Percentiles rank a stretch among this genome's conserved stretches.
phyloP scores from a whole-genome alignment of 1,139 yeast genomes.

The Geotrichum cucujoidarum region DNA sequence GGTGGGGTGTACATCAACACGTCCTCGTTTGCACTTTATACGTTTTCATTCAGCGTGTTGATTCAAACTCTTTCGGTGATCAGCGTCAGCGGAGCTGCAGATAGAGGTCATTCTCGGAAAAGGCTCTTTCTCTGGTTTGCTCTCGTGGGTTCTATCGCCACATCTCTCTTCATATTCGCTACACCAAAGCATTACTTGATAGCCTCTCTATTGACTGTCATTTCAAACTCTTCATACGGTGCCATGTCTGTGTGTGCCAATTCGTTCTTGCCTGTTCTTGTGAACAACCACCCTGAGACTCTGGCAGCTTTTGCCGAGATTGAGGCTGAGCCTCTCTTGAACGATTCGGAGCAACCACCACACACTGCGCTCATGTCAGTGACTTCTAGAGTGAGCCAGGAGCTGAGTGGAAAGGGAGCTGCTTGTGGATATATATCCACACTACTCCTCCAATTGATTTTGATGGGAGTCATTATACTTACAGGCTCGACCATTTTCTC shows the following conservation, averaged over 20 bases:
- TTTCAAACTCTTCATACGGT: constrained; percentile 62
- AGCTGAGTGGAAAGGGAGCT: constrained; percentile 60
- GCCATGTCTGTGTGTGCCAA: constrained; percentile 71
- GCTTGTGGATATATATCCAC: constrained; percentile 67
- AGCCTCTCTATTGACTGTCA: constrained; percentile 52
- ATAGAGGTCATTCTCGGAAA: constrained; percentile 52
- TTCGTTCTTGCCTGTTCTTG: constrained; percentile 58
- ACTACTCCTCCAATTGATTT: constrained; percentile 51
- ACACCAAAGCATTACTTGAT: constrained; percentile 46
- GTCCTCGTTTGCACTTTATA: constrained; percentile 62
- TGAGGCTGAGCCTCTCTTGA: background rate
- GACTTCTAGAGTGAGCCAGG: constrained; percentile 33
- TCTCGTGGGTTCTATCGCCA: constrained; percentile 48
- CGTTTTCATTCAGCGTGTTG: constrained; percentile 59
- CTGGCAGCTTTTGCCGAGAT: constrained; percentile 3
- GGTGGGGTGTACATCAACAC: constrained; percentile 53
- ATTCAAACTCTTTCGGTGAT: constrained; percentile 61
- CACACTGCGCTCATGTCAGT: constrained; percentile 13
- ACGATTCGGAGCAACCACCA: background rate
- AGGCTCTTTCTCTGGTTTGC: constrained; percentile 51
- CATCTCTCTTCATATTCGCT: constrained; percentile 45
- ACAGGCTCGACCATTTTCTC: constrained; percentile 43
- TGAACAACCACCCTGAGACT: constrained; percentile 35
- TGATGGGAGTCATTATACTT: constrained; percentile 46
- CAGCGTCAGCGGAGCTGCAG: constrained; percentile 64